These are phyloP conservation scores for Agrostemma githago DNA, from an alignment of 148 eudicot genomes.

Conservation along the genomic window DNA sequence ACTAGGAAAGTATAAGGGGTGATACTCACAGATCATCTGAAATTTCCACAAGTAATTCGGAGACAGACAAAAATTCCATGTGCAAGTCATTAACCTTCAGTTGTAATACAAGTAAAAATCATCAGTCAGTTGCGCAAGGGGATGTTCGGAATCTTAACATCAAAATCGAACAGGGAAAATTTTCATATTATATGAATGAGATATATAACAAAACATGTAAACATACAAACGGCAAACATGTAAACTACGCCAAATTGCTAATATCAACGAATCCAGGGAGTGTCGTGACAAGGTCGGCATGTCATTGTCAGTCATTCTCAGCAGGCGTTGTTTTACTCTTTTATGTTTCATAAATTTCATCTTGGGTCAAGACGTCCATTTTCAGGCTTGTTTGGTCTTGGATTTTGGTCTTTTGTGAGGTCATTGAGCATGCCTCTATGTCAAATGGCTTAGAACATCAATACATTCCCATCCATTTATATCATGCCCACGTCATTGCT, in stretches of 20 bases:
- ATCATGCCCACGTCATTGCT: not conserved
- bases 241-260: not conserved
- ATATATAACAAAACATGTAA: not conserved
- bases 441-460: not conserved
- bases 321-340: too few relatives aligned
- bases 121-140: slow-evolving; percentile 13
- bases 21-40: slow-evolving; percentile 89
- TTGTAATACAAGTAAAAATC: slow-evolving; percentile 27
- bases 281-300: not conserved
- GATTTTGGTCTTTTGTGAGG: not conserved
- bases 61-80: slow-evolving; percentile 84
- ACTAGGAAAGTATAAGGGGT: slow-evolving; percentile 8
- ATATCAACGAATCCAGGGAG: not conserved
- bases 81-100: slow-evolving; percentile 78
- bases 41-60: slow-evolving; percentile 86
- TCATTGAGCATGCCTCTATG: not conserved
- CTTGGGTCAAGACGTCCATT: not conserved
- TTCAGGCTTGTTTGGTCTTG: not conserved
- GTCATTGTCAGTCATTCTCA: too few relatives aligned
- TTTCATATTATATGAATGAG: too few relatives aligned
- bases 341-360: not conserved
- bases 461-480: not conserved
- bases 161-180: not conserved
- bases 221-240: not conserved
- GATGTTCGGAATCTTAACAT: not conserved